Base-by-base conservation (phyloP, 192 early-diverging fungal species). In the Dispira simplex region DNA sequence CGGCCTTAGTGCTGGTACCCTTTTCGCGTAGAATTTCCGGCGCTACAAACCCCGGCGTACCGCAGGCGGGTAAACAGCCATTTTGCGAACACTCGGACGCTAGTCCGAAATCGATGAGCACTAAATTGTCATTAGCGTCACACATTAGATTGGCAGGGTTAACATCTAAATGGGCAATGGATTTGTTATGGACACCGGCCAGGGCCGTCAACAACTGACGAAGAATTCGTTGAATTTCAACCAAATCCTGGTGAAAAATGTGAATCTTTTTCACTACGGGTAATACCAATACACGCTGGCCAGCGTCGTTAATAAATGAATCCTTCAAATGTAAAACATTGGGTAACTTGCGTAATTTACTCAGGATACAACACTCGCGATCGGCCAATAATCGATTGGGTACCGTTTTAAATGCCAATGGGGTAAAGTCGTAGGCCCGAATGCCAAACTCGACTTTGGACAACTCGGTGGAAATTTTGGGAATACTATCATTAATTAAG, bases 91-190 rank as follows among this genome's bases (percentile, higher is more conserved):
- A 67, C 44, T 75, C 67, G 26, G 83, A 80, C 8, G 87, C 83
- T 20, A 90, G 74, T 8, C 87, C 87, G 73, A 85, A 88, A 67
- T 90, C 87, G 26, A 90, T 90, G 52, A 90, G 72, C 63, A 83
- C 76, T 14, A 87, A 65, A 57, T 76, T 69, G 46, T 74, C 74
- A 18, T 70, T 70, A 4, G 70, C 65, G 63, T 86, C 82, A 13
- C 75, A 64, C 82, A 85, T 80, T 46, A 87, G 59, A 66, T 84
- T 83, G 16, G 82, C 75, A 3, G 80, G 76, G 46, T 81, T 82
- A 32, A 90, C 77, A 68, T 86, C 85, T 58, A 85, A 65, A 66
- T 90, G 88, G 43, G 78, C 79, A 59, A 88, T 81, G 48, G 79
- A 75, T 28, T 78, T 71, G 45, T 58, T 65, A 63, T 90, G 88